phyloP scores from a whole-genome alignment of 177 flowering plant genomes.

The Vitis hybrid region DNA sequence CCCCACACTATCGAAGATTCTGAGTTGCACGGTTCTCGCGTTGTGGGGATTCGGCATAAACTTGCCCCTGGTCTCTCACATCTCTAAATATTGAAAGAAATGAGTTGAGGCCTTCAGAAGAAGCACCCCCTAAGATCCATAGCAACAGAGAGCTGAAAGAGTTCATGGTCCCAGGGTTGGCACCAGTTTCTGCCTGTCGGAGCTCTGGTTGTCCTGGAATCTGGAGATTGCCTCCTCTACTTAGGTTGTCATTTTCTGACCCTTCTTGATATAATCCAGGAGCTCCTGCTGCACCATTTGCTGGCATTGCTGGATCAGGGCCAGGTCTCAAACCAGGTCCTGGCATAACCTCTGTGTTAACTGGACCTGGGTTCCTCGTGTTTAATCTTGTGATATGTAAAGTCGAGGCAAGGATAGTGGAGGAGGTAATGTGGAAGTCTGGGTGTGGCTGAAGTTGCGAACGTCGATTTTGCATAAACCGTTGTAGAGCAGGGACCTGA shows the following conservation, averaged over 20 bases:
- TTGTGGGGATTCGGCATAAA: conserved; percentile 41
- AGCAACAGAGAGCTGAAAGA: conserved; percentile 77
- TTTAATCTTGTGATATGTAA: conserved; percentile 87
- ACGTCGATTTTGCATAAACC: conserved; percentile 74
- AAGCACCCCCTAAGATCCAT: conserved; percentile 85
- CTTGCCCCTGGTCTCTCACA: conserved; percentile 75
- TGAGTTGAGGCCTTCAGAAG: conserved; percentile 80
- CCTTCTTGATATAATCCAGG: conserved; percentile 31
- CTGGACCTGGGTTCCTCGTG: conserved; percentile 51
- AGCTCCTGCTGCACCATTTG: conserved; percentile 25
- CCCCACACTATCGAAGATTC: conserved; percentile 17
- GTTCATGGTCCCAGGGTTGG: conserved; percentile 61
- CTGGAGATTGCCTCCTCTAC: conserved; percentile 29
- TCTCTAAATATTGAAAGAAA: conserved; percentile 86
- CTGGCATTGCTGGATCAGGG: conserved; percentile 24
- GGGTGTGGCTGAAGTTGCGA: conserved; percentile 84
- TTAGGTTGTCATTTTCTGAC: conserved; percentile 21
- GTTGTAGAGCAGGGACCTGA: conserved; percentile 85
- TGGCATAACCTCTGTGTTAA: conserved; percentile 27
- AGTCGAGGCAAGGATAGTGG: conserved; percentile 92
- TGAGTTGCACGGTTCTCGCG: conserved; percentile 33
- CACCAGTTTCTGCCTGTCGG: conserved; percentile 43
- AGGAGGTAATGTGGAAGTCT: conserved; percentile 89
- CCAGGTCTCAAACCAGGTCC: conserved; percentile 30
- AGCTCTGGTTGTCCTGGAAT: conserved; percentile 36